Evolutionary conservation across 306 rosid genomes (phyloP).

Genomic region (Quercus variabilis): DNA sequence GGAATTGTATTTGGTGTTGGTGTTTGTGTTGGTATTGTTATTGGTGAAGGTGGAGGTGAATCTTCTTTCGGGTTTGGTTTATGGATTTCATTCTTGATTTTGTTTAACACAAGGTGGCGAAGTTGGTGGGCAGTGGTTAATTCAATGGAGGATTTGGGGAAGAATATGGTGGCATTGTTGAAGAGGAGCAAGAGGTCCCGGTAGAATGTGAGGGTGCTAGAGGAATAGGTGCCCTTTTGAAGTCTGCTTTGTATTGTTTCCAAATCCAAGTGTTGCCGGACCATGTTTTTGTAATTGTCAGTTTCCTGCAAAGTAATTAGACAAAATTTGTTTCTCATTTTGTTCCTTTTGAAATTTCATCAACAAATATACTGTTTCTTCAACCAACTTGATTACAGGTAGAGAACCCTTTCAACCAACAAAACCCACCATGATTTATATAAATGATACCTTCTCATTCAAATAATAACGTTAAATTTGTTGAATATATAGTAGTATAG

Average conservation of each 20-base stretch:
- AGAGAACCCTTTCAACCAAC: no score
- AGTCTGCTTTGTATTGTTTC: slow-evolving; percentile 49
- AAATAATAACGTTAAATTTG: no score
- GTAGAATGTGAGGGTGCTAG: slow-evolving; percentile 38
- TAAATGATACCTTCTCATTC: no score
- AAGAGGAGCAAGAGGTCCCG: slow-evolving; percentile 65
- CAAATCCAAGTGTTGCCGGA: slow-evolving; percentile 63
- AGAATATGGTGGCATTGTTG: slow-evolving; percentile 53
- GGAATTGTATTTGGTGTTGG: slow-evolving; percentile 21
- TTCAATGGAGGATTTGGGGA: slow-evolving; percentile 49
- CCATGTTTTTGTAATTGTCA: slow-evolving; percentile 47
- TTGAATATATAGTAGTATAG: no score
- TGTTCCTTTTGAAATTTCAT: no score
- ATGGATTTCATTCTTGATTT: slow-evolving; percentile 37
- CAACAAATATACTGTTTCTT: no score
- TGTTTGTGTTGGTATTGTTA: no score
- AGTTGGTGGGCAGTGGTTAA: slow-evolving; percentile 43
- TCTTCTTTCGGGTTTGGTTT: slow-evolving; percentile 25
- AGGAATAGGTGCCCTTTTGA: slow-evolving; percentile 49
- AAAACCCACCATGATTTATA: no score
- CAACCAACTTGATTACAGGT: no score
- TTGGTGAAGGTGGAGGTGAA: slow-evolving; percentile 10
- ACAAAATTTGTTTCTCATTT: not conserved
- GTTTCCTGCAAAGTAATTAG: slow-evolving; percentile 35
- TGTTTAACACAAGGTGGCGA: slow-evolving; percentile 28